phyloP scores from a whole-genome alignment of 495 filamentous ascomycete genomes.

The Podospora tetraspora region DNA sequence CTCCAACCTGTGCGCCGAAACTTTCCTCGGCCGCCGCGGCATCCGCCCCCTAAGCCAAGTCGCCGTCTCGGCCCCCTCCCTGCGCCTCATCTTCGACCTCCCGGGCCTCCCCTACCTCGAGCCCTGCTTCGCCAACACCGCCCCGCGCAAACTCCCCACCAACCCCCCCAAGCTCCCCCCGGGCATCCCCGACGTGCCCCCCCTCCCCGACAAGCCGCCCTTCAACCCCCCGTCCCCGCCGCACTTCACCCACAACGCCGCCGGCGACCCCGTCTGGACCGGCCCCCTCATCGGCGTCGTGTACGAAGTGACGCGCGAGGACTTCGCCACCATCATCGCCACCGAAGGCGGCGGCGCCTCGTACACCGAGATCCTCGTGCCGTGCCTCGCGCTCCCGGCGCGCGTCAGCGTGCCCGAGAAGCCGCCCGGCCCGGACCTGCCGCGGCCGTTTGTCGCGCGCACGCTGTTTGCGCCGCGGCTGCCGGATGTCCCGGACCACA shows the following conservation, averaged over 20 bases:
- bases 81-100: conserved; percentile 77
- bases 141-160: conserved; percentile 46
- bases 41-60: conserved; percentile 73
- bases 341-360: conserved; percentile 81
- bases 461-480: conserved; percentile 42
- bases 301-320: conserved; percentile 78
- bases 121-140: conserved; percentile 86
- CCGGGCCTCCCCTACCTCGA: conserved; percentile 81
- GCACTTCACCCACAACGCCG: conserved; percentile 17
- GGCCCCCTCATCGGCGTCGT: conserved; percentile 87
- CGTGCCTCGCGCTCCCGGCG: conserved; percentile 62
- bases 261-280: conserved; percentile 54
- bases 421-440: conserved; percentile 33
- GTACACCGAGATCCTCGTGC: conserved; percentile 77
- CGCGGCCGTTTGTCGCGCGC: conserved; percentile 41
- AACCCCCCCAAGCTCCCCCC: conserved; percentile 33
- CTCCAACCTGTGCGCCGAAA: conserved; percentile 73
- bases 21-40: conserved; percentile 67
- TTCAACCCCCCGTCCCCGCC: conserved; percentile 24
- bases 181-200: conserved; percentile 18
- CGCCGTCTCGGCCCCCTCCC: conserved; percentile 71
- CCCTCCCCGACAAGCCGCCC: conserved; percentile 39
- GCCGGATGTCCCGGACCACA: conserved; percentile 19
- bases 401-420: conserved; percentile 38
- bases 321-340: conserved; percentile 81